Conservation (phyloP, 2,329 filamentous ascomycete species). For the Trichocomaceae sp. region DNA sequence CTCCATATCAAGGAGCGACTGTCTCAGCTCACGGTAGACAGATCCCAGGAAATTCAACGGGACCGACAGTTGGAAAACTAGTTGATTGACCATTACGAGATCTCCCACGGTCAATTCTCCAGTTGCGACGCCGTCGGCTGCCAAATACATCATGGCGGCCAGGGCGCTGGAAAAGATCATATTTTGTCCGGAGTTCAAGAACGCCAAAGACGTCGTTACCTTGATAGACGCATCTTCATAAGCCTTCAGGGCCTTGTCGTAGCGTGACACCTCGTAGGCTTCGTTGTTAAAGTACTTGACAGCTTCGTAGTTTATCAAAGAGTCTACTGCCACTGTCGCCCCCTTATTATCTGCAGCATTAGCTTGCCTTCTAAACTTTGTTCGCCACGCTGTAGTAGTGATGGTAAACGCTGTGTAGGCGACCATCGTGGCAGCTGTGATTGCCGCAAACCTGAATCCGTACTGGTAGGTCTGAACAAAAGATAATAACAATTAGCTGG, state of each 20-base stretch:
- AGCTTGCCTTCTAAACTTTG: conserved; percentile 88
- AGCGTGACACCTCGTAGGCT: conserved; percentile 82
- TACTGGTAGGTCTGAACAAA: conserved; percentile 73
- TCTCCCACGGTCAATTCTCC: conserved; percentile 86
- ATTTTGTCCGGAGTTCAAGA: conserved; percentile 92
- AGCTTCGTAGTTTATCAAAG: conserved; percentile 96
- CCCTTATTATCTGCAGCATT: conserved; percentile 95
- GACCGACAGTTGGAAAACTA: conserved; percentile 95
- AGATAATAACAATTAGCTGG: not conserved
- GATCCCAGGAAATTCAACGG: conserved; percentile 97
- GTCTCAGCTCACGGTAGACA: conserved; percentile 89
- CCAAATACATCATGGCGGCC: conserved; percentile 97
- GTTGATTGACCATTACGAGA: conserved; percentile 96
- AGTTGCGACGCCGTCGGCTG: conserved; percentile 76
- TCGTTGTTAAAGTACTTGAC: conserved; percentile 99
- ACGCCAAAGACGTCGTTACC: conserved; percentile 84
- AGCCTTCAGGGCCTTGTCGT: conserved; percentile 74
- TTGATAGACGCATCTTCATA: conserved; percentile 97
- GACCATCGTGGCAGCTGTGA: conserved; percentile 85
- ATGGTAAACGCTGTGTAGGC: conserved; percentile 97
- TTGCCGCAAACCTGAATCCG: conserved; percentile 80
- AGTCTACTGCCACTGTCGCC: conserved; percentile 92
- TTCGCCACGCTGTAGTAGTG: conserved; percentile 91
- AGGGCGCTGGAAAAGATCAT: conserved; percentile 92
- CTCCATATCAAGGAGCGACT: conserved; percentile 96